Base-by-base conservation (phyloP, 140 eudicot species). In the Oenanthe javanica region DNA sequence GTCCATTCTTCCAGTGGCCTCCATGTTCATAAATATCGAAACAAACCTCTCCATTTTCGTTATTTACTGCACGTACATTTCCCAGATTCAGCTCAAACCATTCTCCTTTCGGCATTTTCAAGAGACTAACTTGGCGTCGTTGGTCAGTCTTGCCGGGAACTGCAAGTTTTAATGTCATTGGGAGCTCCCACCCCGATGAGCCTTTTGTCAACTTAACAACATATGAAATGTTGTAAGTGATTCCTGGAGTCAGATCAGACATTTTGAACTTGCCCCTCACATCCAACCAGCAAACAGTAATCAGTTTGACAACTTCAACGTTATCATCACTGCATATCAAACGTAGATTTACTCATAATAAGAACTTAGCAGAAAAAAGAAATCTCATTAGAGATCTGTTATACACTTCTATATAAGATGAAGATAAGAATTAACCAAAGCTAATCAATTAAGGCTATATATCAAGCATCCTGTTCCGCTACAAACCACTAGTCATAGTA, bases 181-280 rank as follows among this genome's bases (percentile, higher is more conserved):
- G 82, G 18, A 79, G 61, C 50, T 79, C 82, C 82, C 82, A 79
- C n/a, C 82, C 82, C 1, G 50, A 79, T 11, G 82, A 48, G 27
- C 75, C 12, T 36, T 46, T 15, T 4, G 61, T 79, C 51, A 79
- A 48, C 46, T 79, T 63, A 10, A 79, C 75, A 40, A 38, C 82
- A 25, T 79, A 79, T 0, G 43, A 55, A 23, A 79, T 13, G 15
- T 79, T 70, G 43, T 79, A 79, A 2, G 31, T 46, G 59, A 64
- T 48, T 12, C 76, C 82, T 4, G 82, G 63, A 19, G 63, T 42
- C 15, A 79, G 76, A 21, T 79, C 82, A 21, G 82, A 64, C 46
- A 79, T 64, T 47, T 25, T 64, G 23, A 79, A 64, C 46, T 11
- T 45, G 0, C 82, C 82, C 50, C 82, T 79, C 75, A 64, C 82